phyloP scores from a whole-genome alignment of 805 yeast genomes.

The Candida tammaniensis region DNA sequence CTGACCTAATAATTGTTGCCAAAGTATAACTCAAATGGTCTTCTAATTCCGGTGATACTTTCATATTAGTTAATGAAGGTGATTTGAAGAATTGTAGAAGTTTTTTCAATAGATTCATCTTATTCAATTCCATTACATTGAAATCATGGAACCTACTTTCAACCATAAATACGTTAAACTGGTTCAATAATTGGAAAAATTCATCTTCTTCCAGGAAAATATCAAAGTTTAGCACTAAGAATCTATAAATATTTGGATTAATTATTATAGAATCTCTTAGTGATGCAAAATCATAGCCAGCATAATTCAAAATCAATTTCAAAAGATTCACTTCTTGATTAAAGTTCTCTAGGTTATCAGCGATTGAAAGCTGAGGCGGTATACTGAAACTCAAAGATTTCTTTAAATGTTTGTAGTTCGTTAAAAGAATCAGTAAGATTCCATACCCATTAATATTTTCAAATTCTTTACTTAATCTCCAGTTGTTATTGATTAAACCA shows the following conservation, averaged over 20 bases:
- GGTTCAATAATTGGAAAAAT: slow-evolving; percentile 53
- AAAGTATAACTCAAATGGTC: slow-evolving; percentile 22
- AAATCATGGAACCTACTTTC: slow-evolving; percentile 49
- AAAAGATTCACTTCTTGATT: slow-evolving; percentile 34
- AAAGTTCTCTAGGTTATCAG: slow-evolving; percentile 5
- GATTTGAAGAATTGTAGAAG: slow-evolving; percentile 50
- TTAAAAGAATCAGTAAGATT: slow-evolving; percentile 51
- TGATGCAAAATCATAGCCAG: slow-evolving; percentile 53
- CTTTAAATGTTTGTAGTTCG: slow-evolving; percentile 34
- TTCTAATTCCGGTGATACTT: slow-evolving; percentile 6
- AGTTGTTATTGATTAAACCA: slow-evolving; percentile 40
- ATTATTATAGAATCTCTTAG: slow-evolving; percentile 56
- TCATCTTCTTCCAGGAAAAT: slow-evolving; percentile 61
- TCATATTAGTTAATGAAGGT: slow-evolving; percentile 11
- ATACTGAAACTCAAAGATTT: slow-evolving; percentile 1
- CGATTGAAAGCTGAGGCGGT: not conserved
- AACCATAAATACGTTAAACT: slow-evolving; percentile 53
- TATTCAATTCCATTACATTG: slow-evolving; percentile 52
- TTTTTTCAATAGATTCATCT: slow-evolving; percentile 47
- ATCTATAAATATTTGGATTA: slow-evolving; percentile 55
- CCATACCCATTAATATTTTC: slow-evolving; percentile 62
- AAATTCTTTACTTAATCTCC: slow-evolving; percentile 55
- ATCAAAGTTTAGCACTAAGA: slow-evolving; percentile 52
- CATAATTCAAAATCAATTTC: slow-evolving; percentile 45
- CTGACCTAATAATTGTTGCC: slow-evolving; percentile 25